Evolutionary conservation across 768 basidiomycete genomes (phyloP).

Genomic region (Antrodiella citrinella): DNA sequence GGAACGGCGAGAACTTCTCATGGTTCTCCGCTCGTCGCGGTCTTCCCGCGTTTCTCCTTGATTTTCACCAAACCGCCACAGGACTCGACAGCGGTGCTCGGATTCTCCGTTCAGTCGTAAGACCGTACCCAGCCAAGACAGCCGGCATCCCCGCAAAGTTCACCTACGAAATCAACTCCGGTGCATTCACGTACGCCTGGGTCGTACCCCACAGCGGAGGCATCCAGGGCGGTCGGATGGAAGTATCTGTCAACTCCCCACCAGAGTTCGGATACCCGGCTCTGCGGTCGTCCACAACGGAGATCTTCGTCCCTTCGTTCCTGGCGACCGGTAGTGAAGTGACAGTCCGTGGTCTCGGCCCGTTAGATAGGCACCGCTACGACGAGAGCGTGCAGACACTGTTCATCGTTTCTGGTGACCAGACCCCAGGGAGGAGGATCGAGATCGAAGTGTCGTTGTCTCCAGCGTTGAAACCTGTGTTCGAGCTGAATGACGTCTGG

Average conservation of each 20-base stretch:
- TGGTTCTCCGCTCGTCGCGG: slow-evolving; percentile 73
- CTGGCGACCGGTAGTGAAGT: slow-evolving; percentile 52
- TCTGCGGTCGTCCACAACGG: slow-evolving; percentile 58
- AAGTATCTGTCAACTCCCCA: slow-evolving; percentile 23
- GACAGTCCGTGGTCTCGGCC: slow-evolving; percentile 45
- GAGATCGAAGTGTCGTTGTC: slow-evolving; percentile 45
- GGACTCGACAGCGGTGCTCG: slow-evolving; percentile 79
- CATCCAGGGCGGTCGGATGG: neutral
- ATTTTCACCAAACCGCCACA: slow-evolving; percentile 51
- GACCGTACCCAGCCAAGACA: slow-evolving; percentile 87
- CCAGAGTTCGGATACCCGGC: slow-evolving; percentile 31
- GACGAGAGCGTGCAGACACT: slow-evolving; percentile 68
- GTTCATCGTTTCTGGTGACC: slow-evolving; percentile 45
- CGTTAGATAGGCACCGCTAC: slow-evolving; percentile 45
- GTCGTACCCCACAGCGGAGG: slow-evolving; percentile 25
- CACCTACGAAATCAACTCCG: slow-evolving; percentile 72
- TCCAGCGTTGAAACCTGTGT: slow-evolving; percentile 43
- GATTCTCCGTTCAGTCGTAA: slow-evolving; percentile 69
- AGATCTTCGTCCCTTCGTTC: slow-evolving; percentile 69
- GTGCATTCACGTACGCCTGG: slow-evolving; percentile 63
- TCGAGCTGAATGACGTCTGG: slow-evolving; percentile 58
- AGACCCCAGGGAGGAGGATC: slow-evolving; percentile 38
- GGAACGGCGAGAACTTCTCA: slow-evolving; percentile 97
- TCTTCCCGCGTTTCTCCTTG: slow-evolving; percentile 45
- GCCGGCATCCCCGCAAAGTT: slow-evolving; percentile 75